These are phyloP conservation scores for Trifolium fragiferum DNA, from an alignment of 306 rosid genomes.

Conservation along the genomic window DNA sequence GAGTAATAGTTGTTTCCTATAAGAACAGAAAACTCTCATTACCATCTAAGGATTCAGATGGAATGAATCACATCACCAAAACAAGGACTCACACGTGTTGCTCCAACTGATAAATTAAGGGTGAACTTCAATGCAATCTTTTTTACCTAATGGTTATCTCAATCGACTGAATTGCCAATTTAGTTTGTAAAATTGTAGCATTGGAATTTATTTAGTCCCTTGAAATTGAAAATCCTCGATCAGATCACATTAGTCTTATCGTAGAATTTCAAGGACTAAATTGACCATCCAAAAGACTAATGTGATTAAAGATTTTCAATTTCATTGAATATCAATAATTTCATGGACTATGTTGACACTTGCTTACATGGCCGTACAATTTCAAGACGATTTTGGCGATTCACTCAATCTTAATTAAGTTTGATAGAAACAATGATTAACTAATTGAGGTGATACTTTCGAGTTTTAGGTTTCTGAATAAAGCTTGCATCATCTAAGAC, in stretches of 20 bases:
- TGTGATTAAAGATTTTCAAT: not conserved
- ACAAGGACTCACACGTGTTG: no score
- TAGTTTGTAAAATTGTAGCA: no score
- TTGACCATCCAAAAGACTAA: not conserved
- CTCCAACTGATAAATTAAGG: no score
- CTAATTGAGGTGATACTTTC: not conserved
- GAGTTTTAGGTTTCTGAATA: not conserved
- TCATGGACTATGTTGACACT: not conserved
- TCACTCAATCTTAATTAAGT: no score
- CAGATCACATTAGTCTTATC: not conserved
- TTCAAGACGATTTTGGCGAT: not conserved
- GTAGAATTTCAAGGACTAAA: not conserved
- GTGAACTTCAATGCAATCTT: no score
- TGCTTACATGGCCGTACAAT: not conserved
- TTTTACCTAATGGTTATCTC: no score
- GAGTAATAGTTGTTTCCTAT: constrained; percentile 41
- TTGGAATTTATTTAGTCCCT: no score
- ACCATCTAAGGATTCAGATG: no score
- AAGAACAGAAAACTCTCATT: constrained; percentile 55
- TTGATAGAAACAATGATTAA: not conserved
- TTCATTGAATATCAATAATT: not conserved
- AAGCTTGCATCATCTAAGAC: not conserved
- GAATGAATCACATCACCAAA: no score
- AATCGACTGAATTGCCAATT: no score
- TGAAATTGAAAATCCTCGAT: not conserved